Evolutionary conservation across 352 stramenopile genomes (phyloP).

Genomic region (Phytophthora pini): DNA sequence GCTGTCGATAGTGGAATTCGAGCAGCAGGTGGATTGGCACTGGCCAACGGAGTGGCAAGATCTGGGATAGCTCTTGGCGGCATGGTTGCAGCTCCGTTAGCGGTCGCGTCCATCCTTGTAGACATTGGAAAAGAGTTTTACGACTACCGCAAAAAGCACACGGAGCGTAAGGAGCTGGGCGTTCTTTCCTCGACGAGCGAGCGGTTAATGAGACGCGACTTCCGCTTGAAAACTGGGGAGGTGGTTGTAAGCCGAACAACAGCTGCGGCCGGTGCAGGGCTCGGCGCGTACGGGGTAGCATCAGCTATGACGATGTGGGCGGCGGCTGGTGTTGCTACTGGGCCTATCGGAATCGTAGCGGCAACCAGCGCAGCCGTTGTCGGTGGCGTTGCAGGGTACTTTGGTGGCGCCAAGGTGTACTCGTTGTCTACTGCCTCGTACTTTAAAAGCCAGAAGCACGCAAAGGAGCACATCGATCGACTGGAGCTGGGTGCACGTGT

Average conservation of each 20-base stretch:
- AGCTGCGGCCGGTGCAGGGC: constrained; percentile 70
- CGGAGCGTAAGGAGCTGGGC: constrained; percentile 64
- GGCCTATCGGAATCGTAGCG: constrained; percentile 75
- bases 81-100: constrained; percentile 66
- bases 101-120: constrained; percentile 85
- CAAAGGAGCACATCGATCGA: constrained; percentile 83
- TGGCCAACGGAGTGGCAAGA: constrained; percentile 70
- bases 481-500: constrained; percentile 80
- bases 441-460: constrained; percentile 75
- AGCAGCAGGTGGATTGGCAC: constrained; percentile 67
- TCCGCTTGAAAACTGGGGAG: constrained; percentile 77
- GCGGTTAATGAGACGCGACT: constrained; percentile 78
- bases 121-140: constrained; percentile 89
- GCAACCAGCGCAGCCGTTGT: constrained; percentile 79
- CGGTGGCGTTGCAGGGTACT: constrained; percentile 82
- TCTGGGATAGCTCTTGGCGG: constrained; percentile 54
- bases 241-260: constrained; percentile 77
- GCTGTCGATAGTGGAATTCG: constrained; percentile 79
- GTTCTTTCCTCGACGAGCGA: constrained; percentile 77
- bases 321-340: constrained; percentile 68
- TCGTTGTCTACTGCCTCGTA: constrained; percentile 72
- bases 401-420: constrained; percentile 78
- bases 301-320: constrained; percentile 83
- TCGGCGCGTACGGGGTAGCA: constrained; percentile 76
- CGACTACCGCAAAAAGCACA: constrained; percentile 77